Conservation (phyloP, 768 basidiomycete genomes). For the Hygrophorus russula region DNA sequence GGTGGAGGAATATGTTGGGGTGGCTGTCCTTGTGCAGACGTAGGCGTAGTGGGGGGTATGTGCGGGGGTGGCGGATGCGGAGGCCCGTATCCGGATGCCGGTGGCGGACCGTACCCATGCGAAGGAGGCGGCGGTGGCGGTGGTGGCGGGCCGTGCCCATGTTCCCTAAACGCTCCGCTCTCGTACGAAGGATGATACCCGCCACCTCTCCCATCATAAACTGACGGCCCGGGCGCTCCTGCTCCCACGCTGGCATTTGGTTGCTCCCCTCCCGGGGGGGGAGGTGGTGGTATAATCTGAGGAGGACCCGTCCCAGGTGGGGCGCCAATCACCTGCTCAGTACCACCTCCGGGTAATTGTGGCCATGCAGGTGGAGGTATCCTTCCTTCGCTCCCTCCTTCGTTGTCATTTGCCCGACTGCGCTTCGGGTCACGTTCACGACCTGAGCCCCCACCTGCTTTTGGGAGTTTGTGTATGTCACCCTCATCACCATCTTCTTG, state of each 20-base stretch:
- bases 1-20: constrained; percentile 2
- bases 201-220: constrained; percentile 5
- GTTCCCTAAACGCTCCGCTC: constrained; percentile 8
- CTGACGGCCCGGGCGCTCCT: constrained; percentile 1
- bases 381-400: constrained; percentile 4
- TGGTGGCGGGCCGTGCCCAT: constrained; percentile 13
- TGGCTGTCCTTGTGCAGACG: neutral
- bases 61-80: constrained; percentile 1
- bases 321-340: constrained; percentile 22
- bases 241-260: neutral
- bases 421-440: constrained; percentile 24
- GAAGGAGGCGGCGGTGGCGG: constrained; percentile 13
- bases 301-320: constrained; percentile 7
- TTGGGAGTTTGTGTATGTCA: constrained; percentile 11
- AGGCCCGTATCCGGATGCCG: constrained; percentile 3
- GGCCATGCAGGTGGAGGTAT: constrained; percentile 9
- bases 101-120: constrained; percentile 6
- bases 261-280: constrained; percentile 6
- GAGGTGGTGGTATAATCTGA: constrained; percentile 8
- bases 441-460: constrained; percentile 1
- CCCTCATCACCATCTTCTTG: constrained; percentile 17
- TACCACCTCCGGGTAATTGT: constrained; percentile 9
- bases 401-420: constrained; percentile 21
- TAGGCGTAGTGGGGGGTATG: neutral
- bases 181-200: constrained; percentile 2